phyloP scores from a whole-genome alignment of 2,329 filamentous ascomycete genomes.

The Aureobasidium sp. region DNA sequence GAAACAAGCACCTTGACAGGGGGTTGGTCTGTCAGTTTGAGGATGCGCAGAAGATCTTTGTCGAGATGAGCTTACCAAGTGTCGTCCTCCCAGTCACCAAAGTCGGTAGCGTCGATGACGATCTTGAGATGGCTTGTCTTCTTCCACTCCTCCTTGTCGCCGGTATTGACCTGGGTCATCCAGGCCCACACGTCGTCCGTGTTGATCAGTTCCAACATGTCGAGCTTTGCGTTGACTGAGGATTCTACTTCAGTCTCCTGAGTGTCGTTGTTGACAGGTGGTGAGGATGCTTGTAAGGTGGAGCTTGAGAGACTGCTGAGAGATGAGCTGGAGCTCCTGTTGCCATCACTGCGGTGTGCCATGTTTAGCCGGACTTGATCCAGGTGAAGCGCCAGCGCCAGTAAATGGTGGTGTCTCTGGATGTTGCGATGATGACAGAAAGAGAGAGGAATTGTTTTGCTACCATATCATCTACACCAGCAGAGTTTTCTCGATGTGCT shows the following conservation, averaged over 20 bases:
- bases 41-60: neutral
- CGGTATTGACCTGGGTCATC: neutral
- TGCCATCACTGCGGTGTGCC: too few relatives aligned
- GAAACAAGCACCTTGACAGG: neutral
- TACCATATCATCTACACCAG: too few relatives aligned
- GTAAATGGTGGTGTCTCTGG: too few relatives aligned
- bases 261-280: neutral
- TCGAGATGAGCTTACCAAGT: neutral
- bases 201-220: neutral
- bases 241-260: too few relatives aligned
- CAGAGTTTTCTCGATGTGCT: too few relatives aligned
- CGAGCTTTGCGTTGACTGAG: too few relatives aligned
- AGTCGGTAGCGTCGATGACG: conserved; percentile 4
- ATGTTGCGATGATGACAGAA: too few relatives aligned
- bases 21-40: neutral
- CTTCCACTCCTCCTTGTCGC: neutral
- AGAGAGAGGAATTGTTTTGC: too few relatives aligned
- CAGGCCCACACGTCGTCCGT: neutral
- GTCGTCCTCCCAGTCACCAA: conserved; percentile 13
- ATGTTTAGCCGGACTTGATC: too few relatives aligned
- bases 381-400: too few relatives aligned
- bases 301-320: neutral
- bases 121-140: conserved; percentile 1
- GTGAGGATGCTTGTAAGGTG: neutral
- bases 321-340: neutral